These are phyloP conservation scores for Acanthamoeba royreba DNA, from an alignment of 208 protist species.

Conservation along the genomic window DNA sequence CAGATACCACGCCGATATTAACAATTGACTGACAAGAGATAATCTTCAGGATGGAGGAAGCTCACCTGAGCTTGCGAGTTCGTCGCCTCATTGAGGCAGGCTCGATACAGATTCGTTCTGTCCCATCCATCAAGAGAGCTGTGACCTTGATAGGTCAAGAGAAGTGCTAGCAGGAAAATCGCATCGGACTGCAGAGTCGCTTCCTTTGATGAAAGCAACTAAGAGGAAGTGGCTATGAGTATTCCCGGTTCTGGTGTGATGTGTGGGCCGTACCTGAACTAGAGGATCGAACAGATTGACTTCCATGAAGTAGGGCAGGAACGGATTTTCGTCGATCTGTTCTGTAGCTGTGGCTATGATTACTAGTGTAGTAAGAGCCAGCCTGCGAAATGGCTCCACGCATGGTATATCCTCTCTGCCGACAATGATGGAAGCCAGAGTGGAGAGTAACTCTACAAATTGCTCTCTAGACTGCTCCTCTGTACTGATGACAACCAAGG, in stretches of 20 bases:
- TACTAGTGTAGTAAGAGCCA: constrained; percentile 50
- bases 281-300: constrained; percentile 58
- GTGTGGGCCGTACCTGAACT: not conserved
- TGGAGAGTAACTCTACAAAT: constrained; percentile 54
- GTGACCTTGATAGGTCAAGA: not conserved
- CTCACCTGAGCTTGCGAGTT: not conserved
- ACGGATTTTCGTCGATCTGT: constrained; percentile 64
- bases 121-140: not conserved
- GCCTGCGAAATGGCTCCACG: not conserved
- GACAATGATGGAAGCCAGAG: not conserved
- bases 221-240: not conserved
- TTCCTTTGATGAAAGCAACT: constrained; percentile 12
- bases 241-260: not conserved
- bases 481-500: constrained; percentile 56
- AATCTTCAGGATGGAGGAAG: not conserved
- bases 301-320: constrained; percentile 65
- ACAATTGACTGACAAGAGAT: not conserved
- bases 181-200: not conserved
- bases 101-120: not conserved
- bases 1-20: too few species aligned
- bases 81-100: not conserved
- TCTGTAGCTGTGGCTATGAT: constrained; percentile 68
- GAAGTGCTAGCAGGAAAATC: not conserved
- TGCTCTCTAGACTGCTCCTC: constrained; percentile 52
- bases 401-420: not conserved